Evolutionary conservation across 164 flowering plant species (phyloP), one percentile per base, ranked within the genome.

Genomic region (Santalum album): DNA sequence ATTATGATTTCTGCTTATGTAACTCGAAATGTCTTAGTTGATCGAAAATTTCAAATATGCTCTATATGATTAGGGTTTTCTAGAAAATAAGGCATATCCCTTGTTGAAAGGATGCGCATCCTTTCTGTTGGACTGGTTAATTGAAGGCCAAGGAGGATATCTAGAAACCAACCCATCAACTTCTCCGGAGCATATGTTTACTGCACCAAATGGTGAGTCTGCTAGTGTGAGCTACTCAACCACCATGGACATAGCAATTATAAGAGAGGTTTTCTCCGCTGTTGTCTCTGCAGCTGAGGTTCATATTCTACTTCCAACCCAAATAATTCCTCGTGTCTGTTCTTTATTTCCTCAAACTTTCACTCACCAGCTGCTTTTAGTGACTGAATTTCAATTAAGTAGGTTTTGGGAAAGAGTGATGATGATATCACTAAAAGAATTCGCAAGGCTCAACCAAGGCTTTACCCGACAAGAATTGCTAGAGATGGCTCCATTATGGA

Each of bases 221-320:
- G 96, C 98, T 48, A 80, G 92, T 72, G 96, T 92, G 59, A 92
- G 96, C 78, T 84, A 81, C 68, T 86, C 98, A 24, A 45, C 98
- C 42, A 83, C 96, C 61, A 88, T 88, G 98, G 98, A 91, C 65
- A 86, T 91, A 64, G 73, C 88, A 48, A 91, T 91, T 64, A 83
- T 81, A 53, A 78, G 65, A 63, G 98, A 91, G 62, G 74, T 91
- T 48, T 88, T 91, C 72, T 70, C 79, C 49, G 68, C 66, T 4
- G 52, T 82, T 43, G 57, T 78, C 51, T 77, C 90, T 72, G 98
- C 98, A 55, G 82, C 96, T 56, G 77, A 81, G 95, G 96, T 86
- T 50, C 40, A 49, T 17, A 44, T 54, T 48, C 16, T 29, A 23
- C 22, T 25, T n/a, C n/a, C n/a, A 17, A 14, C 23, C 12, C 17